Percentiles rank a stretch among this genome's conserved stretches.
Conservation (phyloP, 768 basidiomycete species). For the Tulasnella sp. region DNA sequence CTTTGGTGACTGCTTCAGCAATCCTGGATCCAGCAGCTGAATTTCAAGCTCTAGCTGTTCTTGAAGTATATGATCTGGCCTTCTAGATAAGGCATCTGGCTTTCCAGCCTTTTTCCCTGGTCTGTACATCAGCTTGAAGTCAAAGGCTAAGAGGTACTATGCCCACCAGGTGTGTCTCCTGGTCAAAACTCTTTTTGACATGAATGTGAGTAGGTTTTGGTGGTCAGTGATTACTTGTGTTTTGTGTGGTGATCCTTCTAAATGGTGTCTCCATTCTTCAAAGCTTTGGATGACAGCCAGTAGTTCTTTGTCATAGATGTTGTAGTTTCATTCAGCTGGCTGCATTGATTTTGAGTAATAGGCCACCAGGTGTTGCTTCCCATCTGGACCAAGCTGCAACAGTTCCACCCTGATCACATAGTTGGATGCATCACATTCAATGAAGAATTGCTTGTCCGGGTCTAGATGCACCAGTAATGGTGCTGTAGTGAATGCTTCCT, state of each 20-base stretch:
- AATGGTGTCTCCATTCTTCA: not conserved
- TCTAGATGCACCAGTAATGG: not conserved
- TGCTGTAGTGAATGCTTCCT: not conserved
- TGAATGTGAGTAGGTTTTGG: not conserved
- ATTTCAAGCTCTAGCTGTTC: not conserved
- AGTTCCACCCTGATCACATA: not conserved
- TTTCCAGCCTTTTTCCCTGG: not conserved
- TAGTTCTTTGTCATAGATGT: conserved; percentile 26
- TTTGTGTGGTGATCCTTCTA: not conserved
- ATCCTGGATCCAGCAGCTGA: not conserved
- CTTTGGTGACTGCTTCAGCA: not conserved
- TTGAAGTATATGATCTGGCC: not conserved
- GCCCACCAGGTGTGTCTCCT: not conserved
- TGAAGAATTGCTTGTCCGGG: not conserved
- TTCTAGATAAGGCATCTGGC: not conserved
- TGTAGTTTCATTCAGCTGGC: conserved; percentile 18
- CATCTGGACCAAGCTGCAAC: not conserved
- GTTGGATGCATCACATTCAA: not conserved
- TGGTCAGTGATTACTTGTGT: not conserved
- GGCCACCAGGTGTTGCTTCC: conserved; percentile 13
- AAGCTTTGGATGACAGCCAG: conserved; percentile 21
- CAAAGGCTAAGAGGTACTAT: not conserved
- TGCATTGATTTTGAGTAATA: conserved; percentile 4
- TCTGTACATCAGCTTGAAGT: not conserved
- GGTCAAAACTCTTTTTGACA: not conserved